Conservation (phyloP, 768 basidiomycete genomes). For the Amanita molliuscula region DNA sequence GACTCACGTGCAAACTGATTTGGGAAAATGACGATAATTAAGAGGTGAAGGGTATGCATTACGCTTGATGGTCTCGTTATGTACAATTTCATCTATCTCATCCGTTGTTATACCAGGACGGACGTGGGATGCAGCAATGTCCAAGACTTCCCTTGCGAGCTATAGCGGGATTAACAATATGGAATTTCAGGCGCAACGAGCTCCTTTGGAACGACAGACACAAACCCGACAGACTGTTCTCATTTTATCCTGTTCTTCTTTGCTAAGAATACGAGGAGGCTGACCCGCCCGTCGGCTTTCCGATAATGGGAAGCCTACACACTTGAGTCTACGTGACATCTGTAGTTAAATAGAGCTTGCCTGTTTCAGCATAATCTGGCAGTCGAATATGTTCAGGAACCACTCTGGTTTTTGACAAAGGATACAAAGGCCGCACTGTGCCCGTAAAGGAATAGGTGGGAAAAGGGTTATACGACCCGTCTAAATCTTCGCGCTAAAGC, state of each 20-base stretch:
- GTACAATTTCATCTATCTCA: conserved; percentile 88
- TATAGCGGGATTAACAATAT: conserved; percentile 17
- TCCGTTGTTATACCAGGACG: conserved; percentile 93
- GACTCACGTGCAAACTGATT: conserved; percentile 86
- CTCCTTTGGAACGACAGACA: conserved; percentile 7
- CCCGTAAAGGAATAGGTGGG: conserved; percentile 74
- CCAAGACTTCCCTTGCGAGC: conserved; percentile 89
- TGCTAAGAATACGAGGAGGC: conserved; percentile 52
- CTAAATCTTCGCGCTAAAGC: conserved; percentile 21
- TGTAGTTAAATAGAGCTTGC: conserved; percentile 13
- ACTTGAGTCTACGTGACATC: neutral
- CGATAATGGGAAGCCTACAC: conserved; percentile 44
- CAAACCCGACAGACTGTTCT: conserved; percentile 74
- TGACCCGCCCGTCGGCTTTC: conserved; percentile 51
- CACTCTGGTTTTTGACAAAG: conserved; percentile 65
- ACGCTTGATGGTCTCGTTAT: conserved; percentile 83
- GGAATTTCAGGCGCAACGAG: neutral
- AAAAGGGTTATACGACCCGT: conserved; percentile 76
- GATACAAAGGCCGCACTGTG: conserved; percentile 71
- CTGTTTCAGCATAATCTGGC: conserved; percentile 77
- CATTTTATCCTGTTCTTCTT: conserved; percentile 85
- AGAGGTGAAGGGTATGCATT: conserved; percentile 91
- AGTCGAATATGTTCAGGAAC: conserved; percentile 78
- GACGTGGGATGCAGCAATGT: conserved; percentile 78
- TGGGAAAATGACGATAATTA: conserved; percentile 86